Evolutionary conservation across 352 stramenopile genomes (phyloP).

Genomic region (Phytopythium oedochilum): DNA sequence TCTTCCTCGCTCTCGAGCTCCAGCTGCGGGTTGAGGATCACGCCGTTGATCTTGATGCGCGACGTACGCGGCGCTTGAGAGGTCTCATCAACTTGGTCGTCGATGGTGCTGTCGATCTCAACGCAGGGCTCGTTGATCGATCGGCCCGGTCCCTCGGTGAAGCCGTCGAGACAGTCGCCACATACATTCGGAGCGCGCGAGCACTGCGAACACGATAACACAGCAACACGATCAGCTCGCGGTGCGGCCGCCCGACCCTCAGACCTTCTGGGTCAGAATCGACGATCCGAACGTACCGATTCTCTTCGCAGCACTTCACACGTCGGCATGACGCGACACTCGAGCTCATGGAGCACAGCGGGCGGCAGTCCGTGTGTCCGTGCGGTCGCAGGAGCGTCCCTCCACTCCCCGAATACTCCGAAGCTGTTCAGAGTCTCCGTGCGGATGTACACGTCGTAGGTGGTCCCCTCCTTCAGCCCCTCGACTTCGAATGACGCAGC

Average conservation of each 20-base stretch:
- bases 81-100: constrained; percentile 4
- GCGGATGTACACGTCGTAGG: constrained; percentile 72
- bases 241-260: too few species aligned
- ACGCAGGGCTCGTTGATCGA: constrained; percentile 34
- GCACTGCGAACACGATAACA: constrained; percentile 21
- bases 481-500: constrained; percentile 38
- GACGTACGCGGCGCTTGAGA: constrained; percentile 2
- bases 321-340: constrained; percentile 35
- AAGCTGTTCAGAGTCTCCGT: constrained; percentile 69
- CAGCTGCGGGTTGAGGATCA: constrained; percentile 47
- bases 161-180: constrained; percentile 65
- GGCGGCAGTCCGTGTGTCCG: constrained; percentile 59
- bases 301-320: constrained; percentile 52
- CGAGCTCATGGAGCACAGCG: constrained; percentile 58
- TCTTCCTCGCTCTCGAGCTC: background rate
- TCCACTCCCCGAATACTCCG: constrained; percentile 64
- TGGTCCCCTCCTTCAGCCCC: constrained; percentile 43
- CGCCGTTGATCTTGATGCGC: constrained; percentile 63
- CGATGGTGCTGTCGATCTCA: constrained; percentile 1
- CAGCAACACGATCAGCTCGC: background rate
- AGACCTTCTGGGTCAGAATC: too few species aligned
- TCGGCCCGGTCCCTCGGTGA: constrained; percentile 5
- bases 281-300: constrained; percentile 17
- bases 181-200: constrained; percentile 47
- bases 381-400: constrained; percentile 39